Conservation (phyloP, 1,139 yeast genomes). For the Kodamaea ohmeri region DNA sequence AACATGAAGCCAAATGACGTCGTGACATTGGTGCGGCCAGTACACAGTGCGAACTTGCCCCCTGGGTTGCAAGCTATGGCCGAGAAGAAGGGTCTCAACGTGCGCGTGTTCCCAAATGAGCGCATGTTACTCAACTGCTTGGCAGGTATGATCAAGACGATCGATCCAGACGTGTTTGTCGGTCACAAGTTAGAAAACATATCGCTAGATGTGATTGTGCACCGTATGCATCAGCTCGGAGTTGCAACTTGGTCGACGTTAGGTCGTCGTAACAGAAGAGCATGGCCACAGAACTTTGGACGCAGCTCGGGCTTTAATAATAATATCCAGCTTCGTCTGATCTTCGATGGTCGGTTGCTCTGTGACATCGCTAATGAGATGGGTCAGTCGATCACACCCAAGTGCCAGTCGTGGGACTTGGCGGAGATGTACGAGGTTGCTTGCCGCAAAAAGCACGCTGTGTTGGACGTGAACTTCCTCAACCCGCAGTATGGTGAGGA, state of each 20-base stretch:
- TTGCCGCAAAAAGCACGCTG: slow-evolving; percentile 56
- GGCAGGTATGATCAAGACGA: slow-evolving; percentile 63
- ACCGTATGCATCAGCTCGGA: slow-evolving; percentile 72
- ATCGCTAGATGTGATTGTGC: slow-evolving; percentile 76
- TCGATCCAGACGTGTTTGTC: slow-evolving; percentile 86
- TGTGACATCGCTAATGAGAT: slow-evolving; percentile 94
- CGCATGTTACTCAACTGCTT: slow-evolving; percentile 69
- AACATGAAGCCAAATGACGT: slow-evolving; percentile 52
- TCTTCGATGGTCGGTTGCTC: slow-evolving; percentile 80
- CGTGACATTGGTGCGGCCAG: slow-evolving; percentile 75
- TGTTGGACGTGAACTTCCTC: slow-evolving; percentile 72
- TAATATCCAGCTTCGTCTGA: slow-evolving; percentile 58
- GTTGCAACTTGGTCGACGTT: slow-evolving; percentile 77
- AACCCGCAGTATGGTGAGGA: slow-evolving; percentile 67
- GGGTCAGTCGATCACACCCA: slow-evolving; percentile 88
- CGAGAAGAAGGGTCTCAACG: slow-evolving; percentile 43
- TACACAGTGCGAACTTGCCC: slow-evolving; percentile 60
- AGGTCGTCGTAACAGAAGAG: slow-evolving; percentile 75
- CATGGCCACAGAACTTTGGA: slow-evolving; percentile 75
- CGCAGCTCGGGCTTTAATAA: slow-evolving; percentile 44
- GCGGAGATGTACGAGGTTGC: slow-evolving; percentile 85
- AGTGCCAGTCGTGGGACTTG: slow-evolving; percentile 96
- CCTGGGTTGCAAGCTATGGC: slow-evolving; percentile 67
- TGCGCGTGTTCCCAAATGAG: slow-evolving; percentile 69
- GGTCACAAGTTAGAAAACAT: slow-evolving; percentile 86